These are phyloP conservation scores for Myrmaecium sp. DNA, from an alignment of 2,329 filamentous ascomycete genomes.

Conservation along the genomic window DNA sequence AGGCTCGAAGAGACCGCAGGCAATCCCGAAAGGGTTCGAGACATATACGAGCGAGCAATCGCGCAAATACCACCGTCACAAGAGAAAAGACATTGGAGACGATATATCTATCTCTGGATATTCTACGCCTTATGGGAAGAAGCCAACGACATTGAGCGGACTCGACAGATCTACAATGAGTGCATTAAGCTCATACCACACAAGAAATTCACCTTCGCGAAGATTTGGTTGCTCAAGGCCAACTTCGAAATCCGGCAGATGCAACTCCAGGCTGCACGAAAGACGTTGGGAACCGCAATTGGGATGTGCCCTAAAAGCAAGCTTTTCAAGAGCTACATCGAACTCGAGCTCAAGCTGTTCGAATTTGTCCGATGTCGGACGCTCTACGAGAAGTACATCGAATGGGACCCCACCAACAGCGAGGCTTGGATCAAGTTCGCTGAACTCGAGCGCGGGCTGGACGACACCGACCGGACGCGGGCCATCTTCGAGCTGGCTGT, in stretches of 20 bases:
- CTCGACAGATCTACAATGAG: conserved; percentile 79
- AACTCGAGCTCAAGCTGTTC: conserved; percentile 81
- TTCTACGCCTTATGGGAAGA: conserved; percentile 95
- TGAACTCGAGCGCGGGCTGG: conserved; percentile 77
- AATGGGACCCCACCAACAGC: conserved; percentile 79
- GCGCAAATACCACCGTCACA: conserved; percentile 88
- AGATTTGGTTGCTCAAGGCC: conserved; percentile 85
- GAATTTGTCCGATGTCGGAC: conserved; percentile 85
- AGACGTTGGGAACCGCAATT: conserved; percentile 76
- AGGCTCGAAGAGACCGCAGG: conserved; percentile 74
- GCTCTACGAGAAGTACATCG: conserved; percentile 84
- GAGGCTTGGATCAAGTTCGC: conserved; percentile 96
- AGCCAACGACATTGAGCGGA: conserved; percentile 58
- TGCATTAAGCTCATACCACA: conserved; percentile 81
- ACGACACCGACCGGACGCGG: conserved; percentile 73
- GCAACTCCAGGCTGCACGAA: conserved; percentile 63
- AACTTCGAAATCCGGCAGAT: conserved; percentile 85
- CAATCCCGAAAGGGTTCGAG: conserved; percentile 67
- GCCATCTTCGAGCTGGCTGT: conserved; percentile 89
- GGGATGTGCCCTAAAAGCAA: conserved; percentile 95
- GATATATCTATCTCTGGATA: conserved; percentile 95
- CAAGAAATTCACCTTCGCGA: conserved; percentile 94
- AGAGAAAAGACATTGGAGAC: conserved; percentile 91
- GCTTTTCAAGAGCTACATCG: conserved; percentile 84
- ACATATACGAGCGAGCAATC: conserved; percentile 90